Base-by-base conservation (phyloP, 2,329 filamentous ascomycete species). In the Coleophoma eucalyptorum region DNA sequence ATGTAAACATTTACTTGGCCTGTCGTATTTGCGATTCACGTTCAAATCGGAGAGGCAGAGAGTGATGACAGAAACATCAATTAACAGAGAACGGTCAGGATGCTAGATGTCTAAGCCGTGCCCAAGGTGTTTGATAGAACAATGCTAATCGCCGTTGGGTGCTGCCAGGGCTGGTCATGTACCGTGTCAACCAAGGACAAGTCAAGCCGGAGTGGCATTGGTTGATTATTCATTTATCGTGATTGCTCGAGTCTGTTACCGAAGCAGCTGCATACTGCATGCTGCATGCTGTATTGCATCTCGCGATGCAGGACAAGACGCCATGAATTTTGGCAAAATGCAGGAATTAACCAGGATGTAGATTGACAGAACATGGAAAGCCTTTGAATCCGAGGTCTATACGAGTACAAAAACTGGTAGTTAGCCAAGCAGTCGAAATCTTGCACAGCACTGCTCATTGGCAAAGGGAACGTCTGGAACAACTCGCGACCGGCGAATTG, bases 81-180 rank as follows among this genome's bases (percentile, higher is more conserved):
- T 6, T 6, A n/a, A 18, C 35, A 38, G 21, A 26, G 16, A 5
- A 3, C 20, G 41, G n/a, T n/a, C 18, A 13, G 11, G 41, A 19
- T 16, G 18, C 16, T 13, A 43, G 41, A 43, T 26, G 12, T 31
- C 42, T 12, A 26, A 6, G 26, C 4, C 26, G 26, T 26, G 37
- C 8, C 21, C 12, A 16, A 42, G 15, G 21, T 18, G 6, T 20
- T n/a, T n/a, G 19, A 26, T n/a, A n/a, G n/a, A 18, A 26, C 10
- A 5, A 26, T 44, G 42, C 42, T 44, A 20, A 44, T 44, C 42
- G 42, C 42, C 42, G 42, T 44, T 44, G 42, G 31, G 31, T 21
- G 12, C 12, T 26, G 20, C 42, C 42, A 44, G 20, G 42, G 42
- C 10, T 16, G 19, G 13, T 8, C 20, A 26, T 8, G 42, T 32